Percentiles rank a stretch among this genome's conserved stretches.
phyloP scores from a whole-genome alignment of 106 monocot genomes.

The Agapanthus africanus region DNA sequence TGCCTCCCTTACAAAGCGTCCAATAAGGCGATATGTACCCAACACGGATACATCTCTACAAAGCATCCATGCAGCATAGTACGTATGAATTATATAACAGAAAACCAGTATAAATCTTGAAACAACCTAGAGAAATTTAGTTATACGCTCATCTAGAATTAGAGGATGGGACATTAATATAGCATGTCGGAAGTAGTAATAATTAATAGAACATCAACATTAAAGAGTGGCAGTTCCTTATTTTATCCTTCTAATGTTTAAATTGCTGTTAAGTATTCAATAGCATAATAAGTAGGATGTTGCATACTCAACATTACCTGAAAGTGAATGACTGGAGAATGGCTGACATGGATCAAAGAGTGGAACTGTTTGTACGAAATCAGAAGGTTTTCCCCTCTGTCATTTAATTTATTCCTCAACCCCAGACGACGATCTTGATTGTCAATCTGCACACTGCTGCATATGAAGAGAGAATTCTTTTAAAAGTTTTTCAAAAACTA shows the following conservation, averaged over 20 bases:
- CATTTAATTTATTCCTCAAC: slow-evolving; percentile 54
- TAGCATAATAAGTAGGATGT: background rate
- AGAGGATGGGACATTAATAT: background rate
- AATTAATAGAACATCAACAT: background rate
- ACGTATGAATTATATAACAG: background rate
- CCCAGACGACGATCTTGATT: slow-evolving; percentile 41
- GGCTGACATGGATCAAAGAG: slow-evolving; percentile 40
- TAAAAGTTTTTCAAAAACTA: background rate
- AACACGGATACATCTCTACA: too few relatives aligned
- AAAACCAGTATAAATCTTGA: background rate
- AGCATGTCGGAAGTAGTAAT: background rate
- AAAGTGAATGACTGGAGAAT: slow-evolving; percentile 1
- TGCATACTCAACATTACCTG: slow-evolving; percentile 17
- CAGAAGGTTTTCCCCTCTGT: slow-evolving; percentile 73
- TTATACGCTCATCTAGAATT: too few relatives aligned
- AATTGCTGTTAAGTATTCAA: background rate
- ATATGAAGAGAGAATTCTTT: slow-evolving; percentile 3
- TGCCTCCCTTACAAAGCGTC: too few relatives aligned
- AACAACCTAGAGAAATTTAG: background rate
- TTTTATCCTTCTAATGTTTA: background rate
- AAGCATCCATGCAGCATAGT: too few relatives aligned
- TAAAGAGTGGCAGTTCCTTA: background rate
- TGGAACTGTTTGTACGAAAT: slow-evolving; percentile 45
- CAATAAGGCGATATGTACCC: too few relatives aligned
- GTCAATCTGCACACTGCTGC: slow-evolving; percentile 40